Percentiles rank a stretch among this genome's conserved stretches.
Evolutionary conservation across 2,329 filamentous ascomycete genomes (phyloP).

Genomic region (Microascus cirrosus): DNA sequence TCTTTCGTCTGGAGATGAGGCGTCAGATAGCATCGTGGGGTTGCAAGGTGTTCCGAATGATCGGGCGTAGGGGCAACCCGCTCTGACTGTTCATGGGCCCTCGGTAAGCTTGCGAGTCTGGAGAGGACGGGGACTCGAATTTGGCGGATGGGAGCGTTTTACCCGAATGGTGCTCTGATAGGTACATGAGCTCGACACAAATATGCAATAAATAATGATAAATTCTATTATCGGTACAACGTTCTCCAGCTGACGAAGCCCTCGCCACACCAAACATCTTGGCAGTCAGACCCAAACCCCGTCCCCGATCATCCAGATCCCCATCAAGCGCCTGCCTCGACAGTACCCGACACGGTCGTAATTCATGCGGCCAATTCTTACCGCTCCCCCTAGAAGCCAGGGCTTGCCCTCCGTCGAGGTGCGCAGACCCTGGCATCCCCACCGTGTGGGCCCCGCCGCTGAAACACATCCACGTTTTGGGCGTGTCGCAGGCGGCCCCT

Average conservation of each 20-base stretch:
- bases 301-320: neutral
- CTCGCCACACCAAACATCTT: neutral
- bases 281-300: neutral
- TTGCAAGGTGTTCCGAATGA: too few species aligned
- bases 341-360: neutral
- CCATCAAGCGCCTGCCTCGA: too few species aligned
- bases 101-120: too few species aligned
- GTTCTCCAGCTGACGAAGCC: neutral
- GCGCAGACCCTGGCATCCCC: neutral
- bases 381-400: neutral
- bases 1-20: too few species aligned
- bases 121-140: too few species aligned
- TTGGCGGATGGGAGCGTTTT: too few species aligned
- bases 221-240: neutral
- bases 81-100: too few species aligned
- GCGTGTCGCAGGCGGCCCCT: neutral
- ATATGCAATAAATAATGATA: neutral
- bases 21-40: too few species aligned
- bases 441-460: neutral
- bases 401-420: neutral
- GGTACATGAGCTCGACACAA: too few species aligned
- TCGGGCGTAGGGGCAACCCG: too few species aligned
- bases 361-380: neutral
- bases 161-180: too few species aligned
- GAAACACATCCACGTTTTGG: constrained; percentile 1